Percentiles rank a stretch among this genome's conserved stretches.
These are phyloP conservation scores for Megacollybia marginata DNA, from an alignment of 768 basidiomycete genomes.

Conservation along the genomic window DNA sequence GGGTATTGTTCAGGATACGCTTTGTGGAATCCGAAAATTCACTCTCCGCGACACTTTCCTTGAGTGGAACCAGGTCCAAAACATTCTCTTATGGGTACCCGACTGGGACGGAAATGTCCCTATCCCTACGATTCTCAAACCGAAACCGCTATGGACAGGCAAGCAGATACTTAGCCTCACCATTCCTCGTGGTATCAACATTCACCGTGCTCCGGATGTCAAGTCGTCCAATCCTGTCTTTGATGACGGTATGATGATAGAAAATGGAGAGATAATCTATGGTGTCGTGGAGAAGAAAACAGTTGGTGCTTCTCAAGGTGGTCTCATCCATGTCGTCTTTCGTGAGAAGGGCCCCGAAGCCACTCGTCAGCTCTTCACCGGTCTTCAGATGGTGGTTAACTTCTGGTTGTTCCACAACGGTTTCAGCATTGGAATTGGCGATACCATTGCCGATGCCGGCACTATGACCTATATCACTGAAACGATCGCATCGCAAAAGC, in stretches of 20 bases:
- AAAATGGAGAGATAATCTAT: conserved; percentile 93
- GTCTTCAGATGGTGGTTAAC: conserved; percentile 92
- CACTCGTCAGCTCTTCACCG: conserved; percentile 85
- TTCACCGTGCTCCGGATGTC: conserved; percentile 72
- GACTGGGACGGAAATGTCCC: conserved; percentile 96
- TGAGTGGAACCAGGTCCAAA: conserved; percentile 94
- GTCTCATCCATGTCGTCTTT: conserved; percentile 93
- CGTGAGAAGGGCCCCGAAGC: conserved; percentile 95
- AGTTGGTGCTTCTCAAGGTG: conserved; percentile 93
- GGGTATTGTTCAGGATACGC: conserved; percentile 99
- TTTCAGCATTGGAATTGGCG: conserved; percentile 98
- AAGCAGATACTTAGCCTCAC: conserved; percentile 92
- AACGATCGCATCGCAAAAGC: conserved; percentile 77
- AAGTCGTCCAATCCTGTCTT: conserved; percentile 74
- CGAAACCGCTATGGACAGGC: conserved; percentile 96
- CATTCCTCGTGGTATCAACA: conserved; percentile 95
- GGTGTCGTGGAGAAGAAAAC: conserved; percentile 98
- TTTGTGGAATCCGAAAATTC: conserved; percentile 96
- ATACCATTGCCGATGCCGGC: conserved; percentile 87
- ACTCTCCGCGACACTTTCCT: conserved; percentile 92
- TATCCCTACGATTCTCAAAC: conserved; percentile 90
- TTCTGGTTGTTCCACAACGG: conserved; percentile 99
- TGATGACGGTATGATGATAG: conserved; percentile 93
- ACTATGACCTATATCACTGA: conserved; percentile 86
- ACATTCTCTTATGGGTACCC: conserved; percentile 96